These are phyloP conservation scores for Termitomyces sp. DNA, from an alignment of 768 basidiomycete species.

Conservation along the genomic window DNA sequence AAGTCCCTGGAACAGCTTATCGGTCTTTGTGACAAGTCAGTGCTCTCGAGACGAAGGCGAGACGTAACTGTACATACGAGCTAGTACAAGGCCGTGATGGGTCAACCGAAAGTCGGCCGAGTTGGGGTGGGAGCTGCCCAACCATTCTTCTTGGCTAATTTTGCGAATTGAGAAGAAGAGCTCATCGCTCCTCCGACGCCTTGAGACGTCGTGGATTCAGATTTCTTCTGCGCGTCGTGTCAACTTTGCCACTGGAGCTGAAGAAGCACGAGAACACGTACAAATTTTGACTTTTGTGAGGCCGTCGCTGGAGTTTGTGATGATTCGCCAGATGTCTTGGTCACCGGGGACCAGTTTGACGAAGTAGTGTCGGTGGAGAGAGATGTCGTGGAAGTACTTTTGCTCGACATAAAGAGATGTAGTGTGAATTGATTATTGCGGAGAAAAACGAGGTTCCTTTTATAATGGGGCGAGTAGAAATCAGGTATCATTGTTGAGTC, in stretches of 20 bases:
- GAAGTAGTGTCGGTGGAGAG: not conserved
- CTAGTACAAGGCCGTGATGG: not conserved
- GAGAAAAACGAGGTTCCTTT: not conserved
- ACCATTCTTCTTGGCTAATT: conserved; percentile 19
- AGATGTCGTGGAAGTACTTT: not conserved
- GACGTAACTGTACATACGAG: not conserved
- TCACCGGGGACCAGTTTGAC: not conserved
- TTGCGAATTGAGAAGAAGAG: conserved; percentile 21
- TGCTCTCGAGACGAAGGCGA: not conserved
- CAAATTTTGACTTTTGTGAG: not conserved
- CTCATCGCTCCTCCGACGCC: not conserved
- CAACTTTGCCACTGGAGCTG: not conserved
- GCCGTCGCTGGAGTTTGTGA: not conserved
- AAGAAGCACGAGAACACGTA: not conserved
- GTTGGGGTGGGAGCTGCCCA: conserved; percentile 25
- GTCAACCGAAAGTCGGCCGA: conserved; percentile 17
- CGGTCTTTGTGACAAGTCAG: not conserved
- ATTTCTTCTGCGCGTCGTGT: not conserved
- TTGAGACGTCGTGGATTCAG: not conserved
- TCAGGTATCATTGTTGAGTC: not conserved
- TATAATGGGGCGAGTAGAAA: not conserved
- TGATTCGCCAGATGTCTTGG: not conserved
- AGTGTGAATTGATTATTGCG: not conserved
- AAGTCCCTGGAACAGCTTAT: not conserved
- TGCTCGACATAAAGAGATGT: not conserved